Conservation (phyloP, 2,329 filamentous ascomycete species). For the Colletotrichum tofieldiae region DNA sequence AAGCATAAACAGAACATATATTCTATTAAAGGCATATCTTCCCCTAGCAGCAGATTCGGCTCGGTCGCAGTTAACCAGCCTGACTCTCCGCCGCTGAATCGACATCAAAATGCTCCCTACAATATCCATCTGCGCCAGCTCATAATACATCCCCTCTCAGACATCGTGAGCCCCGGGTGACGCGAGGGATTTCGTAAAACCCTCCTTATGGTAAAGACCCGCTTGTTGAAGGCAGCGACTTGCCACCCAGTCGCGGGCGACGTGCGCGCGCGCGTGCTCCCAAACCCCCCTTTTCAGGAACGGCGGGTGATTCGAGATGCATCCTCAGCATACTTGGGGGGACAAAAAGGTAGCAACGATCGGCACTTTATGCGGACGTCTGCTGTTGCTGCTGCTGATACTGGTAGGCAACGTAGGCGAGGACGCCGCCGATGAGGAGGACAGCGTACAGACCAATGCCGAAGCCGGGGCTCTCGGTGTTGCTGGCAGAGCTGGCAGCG, state of each 20-base stretch:
- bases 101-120: slow-evolving; percentile 15
- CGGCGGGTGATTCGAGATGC: slow-evolving; percentile 1
- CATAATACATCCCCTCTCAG: slow-evolving; percentile 16
- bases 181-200: background rate
- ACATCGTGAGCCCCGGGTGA: background rate
- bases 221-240: slow-evolving; percentile 12
- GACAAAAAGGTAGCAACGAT: slow-evolving; percentile 4
- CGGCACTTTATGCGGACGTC: slow-evolving; percentile 45
- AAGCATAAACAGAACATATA: slow-evolving; percentile 29
- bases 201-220: background rate
- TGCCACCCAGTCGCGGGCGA: slow-evolving; percentile 5
- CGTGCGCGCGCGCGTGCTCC: slow-evolving; percentile 10
- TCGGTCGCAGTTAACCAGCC: slow-evolving; percentile 16
- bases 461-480: slow-evolving; percentile 68
- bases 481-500: slow-evolving; percentile 64
- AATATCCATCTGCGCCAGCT: slow-evolving; percentile 11
- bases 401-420: slow-evolving; percentile 88
- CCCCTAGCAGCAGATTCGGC: slow-evolving; percentile 23
- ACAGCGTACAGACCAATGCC: slow-evolving; percentile 88
- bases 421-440: slow-evolving; percentile 81
- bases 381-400: slow-evolving; percentile 78
- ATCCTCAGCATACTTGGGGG: background rate
- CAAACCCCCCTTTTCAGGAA: background rate
- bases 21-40: slow-evolving; percentile 42
- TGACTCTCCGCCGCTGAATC: slow-evolving; percentile 15